These are phyloP conservation scores for Lycium barbarum DNA, from an alignment of 257 asterid species.

Conservation along the genomic window DNA sequence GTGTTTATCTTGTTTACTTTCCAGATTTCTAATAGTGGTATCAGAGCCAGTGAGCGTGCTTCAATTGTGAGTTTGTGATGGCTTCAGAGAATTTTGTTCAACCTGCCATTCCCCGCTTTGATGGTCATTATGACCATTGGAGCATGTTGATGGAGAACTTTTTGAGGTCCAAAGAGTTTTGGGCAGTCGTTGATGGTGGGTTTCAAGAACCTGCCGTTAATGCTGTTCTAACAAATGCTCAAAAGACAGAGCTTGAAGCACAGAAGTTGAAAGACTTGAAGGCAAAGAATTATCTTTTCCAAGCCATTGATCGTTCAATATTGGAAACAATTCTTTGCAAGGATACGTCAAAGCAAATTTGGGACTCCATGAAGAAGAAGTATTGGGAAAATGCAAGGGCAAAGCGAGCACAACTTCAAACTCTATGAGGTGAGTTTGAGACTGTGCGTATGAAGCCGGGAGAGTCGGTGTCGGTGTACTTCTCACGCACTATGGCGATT, in stretches of 20 bases:
- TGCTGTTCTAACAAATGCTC: not conserved
- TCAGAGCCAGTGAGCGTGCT: not conserved
- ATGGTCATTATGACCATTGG: too few relatives aligned
- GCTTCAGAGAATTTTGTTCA: conserved; percentile 10
- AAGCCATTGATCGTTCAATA: not conserved
- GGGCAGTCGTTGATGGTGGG: too few relatives aligned
- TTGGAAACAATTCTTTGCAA: conserved; percentile 37
- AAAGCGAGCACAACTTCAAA: conserved; percentile 28
- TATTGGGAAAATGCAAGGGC: not conserved
- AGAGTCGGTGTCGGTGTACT: not conserved
- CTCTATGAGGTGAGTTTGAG: not conserved
- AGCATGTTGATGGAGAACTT: too few relatives aligned
- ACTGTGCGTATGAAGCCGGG: not conserved
- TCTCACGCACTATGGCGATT: not conserved
- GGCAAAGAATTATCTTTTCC: conserved; percentile 32
- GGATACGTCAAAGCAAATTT: conserved; percentile 10
- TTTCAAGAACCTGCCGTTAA: too few relatives aligned
- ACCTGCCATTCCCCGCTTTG: not conserved
- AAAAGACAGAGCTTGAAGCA: too few relatives aligned
- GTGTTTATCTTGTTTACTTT: too few relatives aligned
- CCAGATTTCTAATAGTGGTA: not conserved
- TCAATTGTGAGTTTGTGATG: not conserved
- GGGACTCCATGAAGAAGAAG: conserved; percentile 27
- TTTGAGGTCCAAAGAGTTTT: too few relatives aligned
- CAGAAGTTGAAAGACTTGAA: conserved; percentile 9